Evolutionary conservation across 2,329 filamentous ascomycete species (phyloP).

Genomic region (Elsinoe fawcettii): DNA sequence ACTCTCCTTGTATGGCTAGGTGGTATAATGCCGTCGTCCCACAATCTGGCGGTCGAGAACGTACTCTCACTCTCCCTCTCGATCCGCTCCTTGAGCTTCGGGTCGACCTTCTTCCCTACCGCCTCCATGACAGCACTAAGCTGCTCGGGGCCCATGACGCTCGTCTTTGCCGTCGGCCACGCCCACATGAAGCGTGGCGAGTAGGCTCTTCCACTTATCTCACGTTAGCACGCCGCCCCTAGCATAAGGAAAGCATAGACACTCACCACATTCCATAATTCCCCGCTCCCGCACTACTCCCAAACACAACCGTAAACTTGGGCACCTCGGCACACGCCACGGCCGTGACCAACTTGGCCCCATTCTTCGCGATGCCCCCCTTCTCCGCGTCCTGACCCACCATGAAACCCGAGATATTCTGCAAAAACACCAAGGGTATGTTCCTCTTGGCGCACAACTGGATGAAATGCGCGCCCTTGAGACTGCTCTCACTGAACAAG

Average conservation of each 20-base stretch:
- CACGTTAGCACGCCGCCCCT: background rate
- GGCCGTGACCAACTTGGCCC: conserved; percentile 91
- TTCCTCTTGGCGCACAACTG: conserved; percentile 86
- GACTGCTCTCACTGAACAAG: conserved; percentile 76
- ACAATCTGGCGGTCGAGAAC: conserved; percentile 80
- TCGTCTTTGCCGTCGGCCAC: conserved; percentile 95
- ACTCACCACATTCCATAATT: conserved; percentile 93
- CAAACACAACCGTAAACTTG: conserved; percentile 96
- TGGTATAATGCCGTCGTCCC: conserved; percentile 56
- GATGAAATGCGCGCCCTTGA: conserved; percentile 96
- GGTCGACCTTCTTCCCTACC: conserved; percentile 76
- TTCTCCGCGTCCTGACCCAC: conserved; percentile 86
- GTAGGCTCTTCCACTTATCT: conserved; percentile 72
- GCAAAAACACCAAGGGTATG: conserved; percentile 84
- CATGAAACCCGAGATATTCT: conserved; percentile 99
- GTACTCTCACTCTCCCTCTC: conserved; percentile 83
- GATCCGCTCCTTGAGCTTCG: conserved; percentile 72
- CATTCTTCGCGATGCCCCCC: conserved; percentile 95
- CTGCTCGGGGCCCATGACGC: conserved; percentile 94
- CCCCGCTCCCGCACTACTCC: conserved; percentile 82
- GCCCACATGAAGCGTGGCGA: conserved; percentile 87
- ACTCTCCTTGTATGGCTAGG: conserved; percentile 43
- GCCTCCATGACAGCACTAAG: conserved; percentile 89
- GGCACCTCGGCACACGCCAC: conserved; percentile 91
- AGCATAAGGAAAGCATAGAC: background rate